Base-by-base conservation (phyloP, 164 flowering plant genomes). In the Sedum album region DNA sequence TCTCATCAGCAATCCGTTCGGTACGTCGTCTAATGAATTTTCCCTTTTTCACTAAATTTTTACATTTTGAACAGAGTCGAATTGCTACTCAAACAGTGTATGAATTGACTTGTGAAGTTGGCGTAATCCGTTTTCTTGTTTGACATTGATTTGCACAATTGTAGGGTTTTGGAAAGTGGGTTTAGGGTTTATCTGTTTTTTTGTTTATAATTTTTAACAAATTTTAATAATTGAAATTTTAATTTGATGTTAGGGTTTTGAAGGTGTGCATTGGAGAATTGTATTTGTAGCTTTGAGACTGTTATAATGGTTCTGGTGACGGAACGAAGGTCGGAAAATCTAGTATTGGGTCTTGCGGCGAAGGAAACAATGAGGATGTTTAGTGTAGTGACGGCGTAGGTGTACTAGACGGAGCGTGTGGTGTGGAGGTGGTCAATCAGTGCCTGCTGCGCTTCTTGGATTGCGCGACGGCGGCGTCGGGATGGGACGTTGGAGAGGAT, bases 381-480 rank as follows among this genome's bases (percentile, higher is more conserved):
- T 77, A 76, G 76, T 74, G 28, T 86, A 87, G 78, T 76, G 72
- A 86, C 96, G 6, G 96, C 91, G 72, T 72, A 81, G 17, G 73
- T 49, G 79, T 70, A 87, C 30, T n/a, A n/a, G n/a, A n/a, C n/a
- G n/a, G n/a, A n/a, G n/a, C n/a, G n/a, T n/a, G n/a, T 88, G 70
- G 74, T 30, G 80, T 86, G 83, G 75, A 89, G 83, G 65, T 89
- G 86, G 6, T 89, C 96, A 0, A 80, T 79, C 35, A 89, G 77
- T 21, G 77, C 87, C 39, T 80, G 70, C 48, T 85, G 88, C 31
- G 90, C 89, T 64, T 78, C 51, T 42, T 51, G 31, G 65, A 89
- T 71, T 17, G 80, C 80, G 68, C 76, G 69, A 42, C 48, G 75
- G 38, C 33, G 20, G 68, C 76, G 69, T 41, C 48, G 75, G 38